Base-by-base conservation (phyloP, 2,329 filamentous ascomycete genomes). In the Simplicillium sp. region DNA sequence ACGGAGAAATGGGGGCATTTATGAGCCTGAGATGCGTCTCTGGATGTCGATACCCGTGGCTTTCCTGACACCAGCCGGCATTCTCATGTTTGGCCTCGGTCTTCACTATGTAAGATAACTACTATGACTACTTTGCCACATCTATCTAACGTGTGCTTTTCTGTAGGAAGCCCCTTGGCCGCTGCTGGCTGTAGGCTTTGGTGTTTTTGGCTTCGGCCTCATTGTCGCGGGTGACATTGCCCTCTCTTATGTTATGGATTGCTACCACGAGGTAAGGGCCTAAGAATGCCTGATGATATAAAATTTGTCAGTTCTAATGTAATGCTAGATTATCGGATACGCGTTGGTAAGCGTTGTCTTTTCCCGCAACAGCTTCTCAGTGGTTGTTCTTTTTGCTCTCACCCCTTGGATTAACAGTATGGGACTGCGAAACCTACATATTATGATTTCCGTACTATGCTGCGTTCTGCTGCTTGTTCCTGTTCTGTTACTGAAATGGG, bases 21-120 rank as follows among this genome's bases (percentile, higher is more conserved):
- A 62, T 37, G 64, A 68, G 45, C 62, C 65, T 0, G 65, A 68
- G 39, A 67, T 66, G 57, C 56, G 65, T 2, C 46, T 68, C 6
- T 66, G 51, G 34, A 46, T 47, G 11, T 42, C 50, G 1, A 38
- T 54, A 6, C 43, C 53, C 3, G 52, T 55, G 2, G 54, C 56
- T 0, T 14, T 64, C 3, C 34, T 54, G 0, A 49, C 57, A 37
- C 49, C 55, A 7, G 55, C 51, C 0, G 61, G 63, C 0, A 25
- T 62, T 3, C 50, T 62, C 3, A 59, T 65, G 55, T 61, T 62
- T 33, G 62, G 61, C 3, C 40, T 53, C 1, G 61, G 60, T 0
- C 40, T 59, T 3, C 47, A 50, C 12, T 44, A 54, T 34, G 61
- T 64, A 51, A 41, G 56, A 43, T 13, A 2, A 33, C 11, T 2